Base-by-base conservation (phyloP, 176 grass and related monocot species). In the Leersia perrieri region DNA sequence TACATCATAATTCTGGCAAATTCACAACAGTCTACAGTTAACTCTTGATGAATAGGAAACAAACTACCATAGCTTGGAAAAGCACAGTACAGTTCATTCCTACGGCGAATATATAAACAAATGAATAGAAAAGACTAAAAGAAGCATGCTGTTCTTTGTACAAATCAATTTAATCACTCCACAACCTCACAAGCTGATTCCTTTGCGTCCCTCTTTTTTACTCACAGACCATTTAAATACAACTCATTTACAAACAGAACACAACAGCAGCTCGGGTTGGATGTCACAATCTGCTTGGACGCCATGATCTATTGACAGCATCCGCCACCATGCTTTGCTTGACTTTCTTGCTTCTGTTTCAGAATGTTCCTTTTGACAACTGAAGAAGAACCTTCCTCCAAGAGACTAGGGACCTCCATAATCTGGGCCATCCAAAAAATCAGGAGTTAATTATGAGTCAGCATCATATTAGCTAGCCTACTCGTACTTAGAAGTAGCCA, bases 321-420 rank as follows among this genome's bases (percentile, higher is more conserved):
- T 42, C 76, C 80, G 77, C 76, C 84, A 76, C 82, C 73, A 29
- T 75, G 66, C 75, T 87, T 94, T 58, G 86, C 78, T 33, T 80
- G 78, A 49, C 68, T 93, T 82, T 93, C 96, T 63, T 91, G 96
- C 84, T 99, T 91, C 68, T 93, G 92, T 86, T 99, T 95, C 88
- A 99, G 78, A 71, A 82, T 93, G 71, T 91, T 90, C 72, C 82
- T 91, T 76, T 91, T 95, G 63, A 86, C 92, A 63, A 92, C 86
- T 2, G 86, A 85, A 29, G 83, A 91, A 6, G 90, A 95, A 16
- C 92, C 96, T 95, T 93, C 90, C 45, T 91, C 92, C 78, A 95
- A 65, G 27, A 95, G 87, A 68, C 89, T 92, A 23, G 96, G 92
- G 82, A 98, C 92, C 58, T 91, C 92, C 2, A 98, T 72, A 74